phyloP scores from a whole-genome alignment of 208 protist species.

The Naegleria fowleri region DNA sequence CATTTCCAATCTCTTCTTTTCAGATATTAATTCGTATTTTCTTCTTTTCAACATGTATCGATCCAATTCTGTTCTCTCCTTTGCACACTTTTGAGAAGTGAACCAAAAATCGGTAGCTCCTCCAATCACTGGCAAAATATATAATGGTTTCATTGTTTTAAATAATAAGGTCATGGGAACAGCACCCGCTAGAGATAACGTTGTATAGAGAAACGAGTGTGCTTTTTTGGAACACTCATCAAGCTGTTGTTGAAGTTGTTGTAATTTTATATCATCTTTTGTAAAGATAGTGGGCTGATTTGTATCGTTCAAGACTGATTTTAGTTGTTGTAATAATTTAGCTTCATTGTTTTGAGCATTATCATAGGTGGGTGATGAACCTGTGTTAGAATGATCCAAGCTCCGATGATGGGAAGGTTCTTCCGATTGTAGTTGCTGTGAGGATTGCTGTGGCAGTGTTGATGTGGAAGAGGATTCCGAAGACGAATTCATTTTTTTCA shows the following conservation, averaged over 20 bases:
- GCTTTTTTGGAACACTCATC: not conserved
- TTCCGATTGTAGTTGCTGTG: too few species aligned
- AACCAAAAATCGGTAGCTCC: not conserved
- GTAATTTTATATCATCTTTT: not conserved
- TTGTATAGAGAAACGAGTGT: not conserved
- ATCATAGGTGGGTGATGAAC: too few species aligned
- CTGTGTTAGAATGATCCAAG: too few species aligned
- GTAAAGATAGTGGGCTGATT: not conserved
- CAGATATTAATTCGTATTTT: not conserved
- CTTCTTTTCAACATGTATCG: not conserved
- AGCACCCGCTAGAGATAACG: not conserved
- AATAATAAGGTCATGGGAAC: not conserved
- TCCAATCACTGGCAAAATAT: not conserved
- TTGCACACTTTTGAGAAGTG: not conserved
- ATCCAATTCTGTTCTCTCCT: not conserved
- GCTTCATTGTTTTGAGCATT: too few species aligned
- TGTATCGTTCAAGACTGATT: too few species aligned
- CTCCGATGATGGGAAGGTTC: too few species aligned
- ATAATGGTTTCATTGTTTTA: not conserved
- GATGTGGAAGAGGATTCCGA: too few species aligned
- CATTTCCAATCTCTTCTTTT: not conserved
- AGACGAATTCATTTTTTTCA: too few species aligned
- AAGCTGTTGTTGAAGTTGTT: not conserved
- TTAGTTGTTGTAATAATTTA: too few species aligned
- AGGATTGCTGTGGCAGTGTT: too few species aligned